These are phyloP conservation scores for Pichia membranifaciens DNA, from an alignment of 805 yeast genomes.

Conservation along the genomic window DNA sequence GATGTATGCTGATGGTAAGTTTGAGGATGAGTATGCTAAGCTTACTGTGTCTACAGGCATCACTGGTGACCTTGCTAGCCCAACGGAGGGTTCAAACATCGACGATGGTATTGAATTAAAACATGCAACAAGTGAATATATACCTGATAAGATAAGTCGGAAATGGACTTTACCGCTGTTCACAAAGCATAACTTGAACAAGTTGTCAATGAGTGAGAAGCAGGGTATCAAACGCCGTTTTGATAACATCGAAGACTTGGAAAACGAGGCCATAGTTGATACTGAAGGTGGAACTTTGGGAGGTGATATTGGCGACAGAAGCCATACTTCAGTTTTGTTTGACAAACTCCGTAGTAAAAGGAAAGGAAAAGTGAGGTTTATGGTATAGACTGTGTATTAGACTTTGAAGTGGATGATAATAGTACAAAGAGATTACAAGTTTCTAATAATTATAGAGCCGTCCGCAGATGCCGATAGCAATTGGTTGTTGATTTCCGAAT, in stretches of 20 bases:
- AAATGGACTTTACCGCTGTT: constrained; percentile 37
- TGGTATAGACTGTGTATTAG: constrained; percentile 3
- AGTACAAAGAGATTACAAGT: constrained; percentile 9
- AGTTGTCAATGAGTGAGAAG: constrained; percentile 22
- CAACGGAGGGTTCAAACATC: neutral
- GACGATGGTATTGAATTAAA: constrained; percentile 11
- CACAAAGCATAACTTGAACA: constrained; percentile 26
- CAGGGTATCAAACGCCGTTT: constrained; percentile 14
- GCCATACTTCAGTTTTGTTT: constrained; percentile 11
- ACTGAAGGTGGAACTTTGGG: constrained; percentile 10
- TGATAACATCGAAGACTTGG: constrained; percentile 8
- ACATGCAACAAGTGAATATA: constrained; percentile 15
- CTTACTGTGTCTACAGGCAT: constrained; percentile 17
- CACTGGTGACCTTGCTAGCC: constrained; percentile 10
- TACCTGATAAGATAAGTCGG: constrained; percentile 7
- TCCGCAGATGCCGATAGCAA: constrained; percentile 50
- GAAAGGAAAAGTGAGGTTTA: constrained; percentile 19
- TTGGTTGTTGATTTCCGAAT: constrained; percentile 27
- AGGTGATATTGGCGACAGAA: neutral
- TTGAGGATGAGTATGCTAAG: constrained; percentile 14
- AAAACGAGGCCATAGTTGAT: neutral
- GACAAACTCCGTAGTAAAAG: constrained; percentile 14
- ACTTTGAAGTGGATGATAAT: neutral
- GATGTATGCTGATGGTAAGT: constrained; percentile 33
- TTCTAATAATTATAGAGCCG: constrained; percentile 48